A percentile compares a stretch with the other conserved stretches of the same genome.
Conservation (phyloP, 2,329 filamentous ascomycete species). For the Ampelomyces quisqualis region DNA sequence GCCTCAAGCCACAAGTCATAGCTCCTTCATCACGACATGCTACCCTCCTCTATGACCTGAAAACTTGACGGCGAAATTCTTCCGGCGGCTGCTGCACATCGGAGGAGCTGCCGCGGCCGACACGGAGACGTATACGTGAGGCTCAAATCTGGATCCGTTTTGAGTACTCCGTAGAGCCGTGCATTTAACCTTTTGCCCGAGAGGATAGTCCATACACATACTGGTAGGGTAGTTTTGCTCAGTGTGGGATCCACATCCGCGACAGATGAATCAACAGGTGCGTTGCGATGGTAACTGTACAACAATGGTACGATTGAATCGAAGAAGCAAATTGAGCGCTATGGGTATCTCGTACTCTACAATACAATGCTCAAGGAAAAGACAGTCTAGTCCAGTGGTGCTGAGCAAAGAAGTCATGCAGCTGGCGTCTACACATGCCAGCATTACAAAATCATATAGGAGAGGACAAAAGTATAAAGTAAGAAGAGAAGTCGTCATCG, state of each 20-base stretch:
- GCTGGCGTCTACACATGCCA: conserved; percentile 6
- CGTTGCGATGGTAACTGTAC: too few relatives aligned
- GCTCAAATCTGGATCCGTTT: conserved; percentile 14
- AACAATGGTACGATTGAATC: not conserved
- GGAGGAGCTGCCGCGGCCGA: conserved; percentile 30
- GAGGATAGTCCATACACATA: conserved; percentile 1
- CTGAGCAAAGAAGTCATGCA: not conserved
- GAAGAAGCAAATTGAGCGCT: conserved; percentile 4
- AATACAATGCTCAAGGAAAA: not conserved
- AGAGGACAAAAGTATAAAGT: not conserved
- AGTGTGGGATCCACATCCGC: conserved; percentile 10
- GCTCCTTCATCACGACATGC: not conserved
- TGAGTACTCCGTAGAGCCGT: conserved; percentile 10
- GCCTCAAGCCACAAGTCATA: not conserved
- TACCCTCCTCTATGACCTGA: not conserved
- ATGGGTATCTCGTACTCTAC: conserved; percentile 6
- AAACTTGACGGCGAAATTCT: conserved; percentile 16
- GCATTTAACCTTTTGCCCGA: conserved; percentile 25
- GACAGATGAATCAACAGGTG: conserved; percentile 9
- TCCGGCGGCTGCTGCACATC: conserved; percentile 24
- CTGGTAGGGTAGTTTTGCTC: not conserved
- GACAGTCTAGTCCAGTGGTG: not conserved
- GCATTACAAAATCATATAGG: conserved; percentile 1
- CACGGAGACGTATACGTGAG: conserved; percentile 19
- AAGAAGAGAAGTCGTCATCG: conserved; percentile 8